Conservation (phyloP, 768 basidiomycete genomes). For the Rhizopogon rudus region DNA sequence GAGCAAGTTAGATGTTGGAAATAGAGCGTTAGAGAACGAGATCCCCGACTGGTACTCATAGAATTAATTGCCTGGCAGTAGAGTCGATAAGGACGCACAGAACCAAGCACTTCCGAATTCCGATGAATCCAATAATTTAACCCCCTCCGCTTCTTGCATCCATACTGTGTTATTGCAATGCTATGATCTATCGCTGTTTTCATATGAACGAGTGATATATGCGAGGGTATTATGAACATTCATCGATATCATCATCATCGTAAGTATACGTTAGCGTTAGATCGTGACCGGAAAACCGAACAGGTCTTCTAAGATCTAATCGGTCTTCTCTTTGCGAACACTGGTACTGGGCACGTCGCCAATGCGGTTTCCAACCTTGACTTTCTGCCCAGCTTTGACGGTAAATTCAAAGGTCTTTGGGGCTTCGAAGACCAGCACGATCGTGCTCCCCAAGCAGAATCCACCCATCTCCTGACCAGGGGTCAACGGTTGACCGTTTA, state of each 20-base stretch:
- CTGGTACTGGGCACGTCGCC: constrained; percentile 44
- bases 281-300: not conserved
- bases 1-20: no score
- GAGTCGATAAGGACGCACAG: no score
- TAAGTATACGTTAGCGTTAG: not conserved
- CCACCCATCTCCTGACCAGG: constrained; percentile 97
- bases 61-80: no score
- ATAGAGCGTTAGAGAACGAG: no score
- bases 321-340: constrained; percentile 31
- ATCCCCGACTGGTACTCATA: no score
- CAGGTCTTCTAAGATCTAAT: constrained; percentile 10
- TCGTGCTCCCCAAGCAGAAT: constrained; percentile 91
- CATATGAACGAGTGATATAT: not conserved
- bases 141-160: no score
- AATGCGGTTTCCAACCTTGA: constrained; percentile 80
- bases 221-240: constrained; percentile 7
- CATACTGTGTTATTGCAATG: no score
- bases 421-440: constrained; percentile 96
- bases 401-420: constrained; percentile 77
- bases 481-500: constrained; percentile 83
- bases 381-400: constrained; percentile 73
- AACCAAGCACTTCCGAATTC: no score
- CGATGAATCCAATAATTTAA: no score
- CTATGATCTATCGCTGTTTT: not conserved
- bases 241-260: constrained; percentile 1